Conservation (phyloP, 345 rosid species). For the Cardamine chenopodiifolia region DNA sequence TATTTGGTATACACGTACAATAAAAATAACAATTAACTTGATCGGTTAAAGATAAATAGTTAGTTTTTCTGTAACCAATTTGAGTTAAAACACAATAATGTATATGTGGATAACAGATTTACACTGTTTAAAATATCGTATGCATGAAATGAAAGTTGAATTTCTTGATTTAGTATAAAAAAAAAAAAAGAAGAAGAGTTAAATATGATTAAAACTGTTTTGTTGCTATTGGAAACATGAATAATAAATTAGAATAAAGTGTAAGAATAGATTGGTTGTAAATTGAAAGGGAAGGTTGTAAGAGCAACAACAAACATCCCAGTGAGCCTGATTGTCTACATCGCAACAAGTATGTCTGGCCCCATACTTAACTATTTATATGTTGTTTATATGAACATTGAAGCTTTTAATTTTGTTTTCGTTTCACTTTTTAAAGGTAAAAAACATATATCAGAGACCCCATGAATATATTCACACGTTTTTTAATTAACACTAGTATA, state of each 20-base stretch:
- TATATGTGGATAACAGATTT: neutral
- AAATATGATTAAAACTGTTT: neutral
- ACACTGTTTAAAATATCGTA: neutral
- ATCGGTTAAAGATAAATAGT: neutral
- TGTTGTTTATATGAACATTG: neutral
- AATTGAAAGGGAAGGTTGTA: constrained; percentile 35
- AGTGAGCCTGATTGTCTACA: constrained; percentile 28
- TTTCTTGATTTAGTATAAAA: neutral
- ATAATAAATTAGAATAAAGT: constrained; percentile 24
- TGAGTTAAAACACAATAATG: neutral
- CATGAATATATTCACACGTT: neutral
- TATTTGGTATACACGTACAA: neutral
- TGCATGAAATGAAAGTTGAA: neutral
- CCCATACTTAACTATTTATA: constrained; percentile 23
- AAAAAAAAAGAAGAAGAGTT: neutral
- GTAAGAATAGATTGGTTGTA: constrained; percentile 14
- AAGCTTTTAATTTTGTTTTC: constrained; percentile 1
- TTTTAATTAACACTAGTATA: neutral
- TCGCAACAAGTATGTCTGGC: constrained; percentile 22
- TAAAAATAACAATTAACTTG: neutral
- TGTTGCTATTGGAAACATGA: constrained; percentile 6
- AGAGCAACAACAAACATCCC: constrained; percentile 40
- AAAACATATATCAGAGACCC: neutral
- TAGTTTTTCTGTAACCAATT: neutral
- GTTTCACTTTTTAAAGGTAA: neutral